phyloP scores from a whole-genome alignment of 257 asterid genomes.

The Ilex aquifolium region DNA sequence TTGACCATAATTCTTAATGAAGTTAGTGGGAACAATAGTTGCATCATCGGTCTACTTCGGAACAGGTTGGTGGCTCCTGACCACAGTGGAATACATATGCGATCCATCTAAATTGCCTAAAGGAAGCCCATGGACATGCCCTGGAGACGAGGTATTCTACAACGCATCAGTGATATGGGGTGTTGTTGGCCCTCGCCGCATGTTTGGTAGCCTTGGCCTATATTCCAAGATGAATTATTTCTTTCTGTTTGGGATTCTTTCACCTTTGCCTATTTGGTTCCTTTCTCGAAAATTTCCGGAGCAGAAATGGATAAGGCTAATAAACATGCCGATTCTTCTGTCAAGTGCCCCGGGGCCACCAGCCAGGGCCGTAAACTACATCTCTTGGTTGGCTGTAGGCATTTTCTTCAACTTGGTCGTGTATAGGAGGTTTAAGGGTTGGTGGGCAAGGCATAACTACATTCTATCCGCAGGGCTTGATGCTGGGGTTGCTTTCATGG shows the following conservation, averaged over 20 bases:
- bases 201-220: conserved; percentile 69
- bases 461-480: conserved; percentile 56
- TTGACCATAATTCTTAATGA: background rate
- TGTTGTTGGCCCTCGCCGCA: conserved; percentile 57
- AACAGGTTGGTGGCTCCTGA: conserved; percentile 79
- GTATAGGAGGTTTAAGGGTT: conserved; percentile 43
- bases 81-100: conserved; percentile 43
- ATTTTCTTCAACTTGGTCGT: conserved; percentile 42
- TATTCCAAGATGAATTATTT: conserved; percentile 55
- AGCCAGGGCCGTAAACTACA: conserved; percentile 47
- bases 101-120: conserved; percentile 31
- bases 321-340: conserved; percentile 49
- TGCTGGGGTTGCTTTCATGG: conserved; percentile 85
- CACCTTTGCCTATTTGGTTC: conserved; percentile 57
- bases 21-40: conserved; percentile 60
- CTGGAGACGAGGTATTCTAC: conserved; percentile 67
- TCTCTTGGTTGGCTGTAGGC: conserved; percentile 58
- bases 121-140: conserved; percentile 90
- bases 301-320: conserved; percentile 45
- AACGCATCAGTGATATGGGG: conserved; percentile 90
- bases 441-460: conserved; percentile 86
- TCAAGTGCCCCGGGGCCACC: conserved; percentile 56
- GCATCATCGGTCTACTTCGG: conserved; percentile 49
- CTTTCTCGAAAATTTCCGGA: conserved; percentile 46
- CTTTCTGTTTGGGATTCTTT: conserved; percentile 54